Evolutionary conservation across 345 rosid species (phyloP), one percentile per base, ranked within the genome.

Genomic region (Lepidium didymum): DNA sequence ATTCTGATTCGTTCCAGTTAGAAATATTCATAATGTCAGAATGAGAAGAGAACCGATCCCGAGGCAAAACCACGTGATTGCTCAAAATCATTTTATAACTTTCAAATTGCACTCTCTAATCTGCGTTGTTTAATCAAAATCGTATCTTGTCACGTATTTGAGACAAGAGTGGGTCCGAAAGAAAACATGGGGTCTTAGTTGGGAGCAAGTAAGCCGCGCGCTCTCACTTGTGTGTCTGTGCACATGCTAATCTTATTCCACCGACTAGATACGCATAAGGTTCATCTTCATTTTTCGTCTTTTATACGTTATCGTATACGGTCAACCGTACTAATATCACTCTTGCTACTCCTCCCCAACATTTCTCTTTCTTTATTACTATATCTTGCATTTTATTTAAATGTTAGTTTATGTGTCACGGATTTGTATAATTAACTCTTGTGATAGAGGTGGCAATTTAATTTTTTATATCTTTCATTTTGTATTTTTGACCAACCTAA

Each of bases 1-100:
- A 7, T 68, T 1, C 16, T 2, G 18, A 68, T 75, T 75, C 53
- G 78, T 68, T 31, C 4, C 1, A 10, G 23, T 58, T 55, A 44
- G 35, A 67, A 67, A 44, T 67, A 74, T 68, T 74, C 64, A 61
- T 33, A 19, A 27, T 68, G 78, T 75, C 74, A 68, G 74, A 13
- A 44, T n/a, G n/a, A 2, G 10, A 5, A 68, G 51, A 68, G 74
- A 67, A 68, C 64, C 69, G 61, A 84, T 79, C 75, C 80, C 84
- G 0, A 81, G 55, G 67, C 81, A 62, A 38, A n/a, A 27, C 80
- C 89, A 86, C 95, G 86, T 84, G 95, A 82, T 71, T 29, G 46
- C 27, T 43, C 25, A n/a, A 27, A 41, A 42, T 72, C 63, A 66
- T n/a, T 40, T n/a, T 43, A 78, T 70, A 43, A 75, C n/a, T 73